Conservation (phyloP, 257 asterid species). For the Plantago ovata region DNA sequence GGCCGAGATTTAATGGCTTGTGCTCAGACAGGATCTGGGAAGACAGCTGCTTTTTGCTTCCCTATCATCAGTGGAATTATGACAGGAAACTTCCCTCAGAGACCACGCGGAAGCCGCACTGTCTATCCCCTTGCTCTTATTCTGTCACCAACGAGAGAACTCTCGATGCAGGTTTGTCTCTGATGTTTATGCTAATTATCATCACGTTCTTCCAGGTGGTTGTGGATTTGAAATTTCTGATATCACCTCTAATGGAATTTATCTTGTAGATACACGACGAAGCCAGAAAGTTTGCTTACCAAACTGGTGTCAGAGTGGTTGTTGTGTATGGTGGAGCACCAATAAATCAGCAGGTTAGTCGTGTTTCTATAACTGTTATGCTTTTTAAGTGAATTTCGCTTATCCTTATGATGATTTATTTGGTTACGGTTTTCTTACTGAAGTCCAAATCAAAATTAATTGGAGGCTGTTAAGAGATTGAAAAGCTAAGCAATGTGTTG, state of each 20-base stretch:
- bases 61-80: constrained; percentile 82
- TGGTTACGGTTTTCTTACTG: no score
- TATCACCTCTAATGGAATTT: constrained; percentile 11
- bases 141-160: constrained; percentile 87
- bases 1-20: constrained; percentile 92
- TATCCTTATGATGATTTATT: neutral
- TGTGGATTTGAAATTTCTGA: neutral
- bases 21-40: constrained; percentile 92
- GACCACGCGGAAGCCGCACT: constrained; percentile 70
- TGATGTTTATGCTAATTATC: constrained; percentile 5
- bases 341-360: constrained; percentile 63
- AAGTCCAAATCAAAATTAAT: no score
- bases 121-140: constrained; percentile 79
- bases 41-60: constrained; percentile 92
- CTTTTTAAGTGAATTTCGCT: neutral
- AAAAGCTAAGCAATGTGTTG: no score
- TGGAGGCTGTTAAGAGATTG: no score
- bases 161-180: constrained; percentile 65
- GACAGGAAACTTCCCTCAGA: constrained; percentile 46
- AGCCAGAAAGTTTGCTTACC: constrained; percentile 69
- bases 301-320: constrained; percentile 73
- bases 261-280: constrained; percentile 75
- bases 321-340: constrained; percentile 93
- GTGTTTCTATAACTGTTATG: neutral
- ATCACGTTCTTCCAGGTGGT: neutral